A percentile compares a stretch with the other conserved stretches of the same genome.
phyloP scores from a whole-genome alignment of 345 rosid genomes.

The Linum trigynum region DNA sequence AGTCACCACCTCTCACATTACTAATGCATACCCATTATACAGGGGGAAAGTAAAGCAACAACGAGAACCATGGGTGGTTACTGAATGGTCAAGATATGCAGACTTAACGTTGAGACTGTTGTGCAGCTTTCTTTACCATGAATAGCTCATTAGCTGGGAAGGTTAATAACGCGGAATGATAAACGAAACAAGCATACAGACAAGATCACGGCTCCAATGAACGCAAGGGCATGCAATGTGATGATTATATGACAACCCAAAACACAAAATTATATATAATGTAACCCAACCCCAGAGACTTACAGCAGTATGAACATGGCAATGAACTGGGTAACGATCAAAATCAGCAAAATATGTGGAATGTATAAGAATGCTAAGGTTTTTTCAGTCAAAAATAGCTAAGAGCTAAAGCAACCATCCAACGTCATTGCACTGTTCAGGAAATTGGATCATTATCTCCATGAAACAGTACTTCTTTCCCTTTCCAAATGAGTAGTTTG shows the following conservation, averaged over 20 bases:
- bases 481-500: not conserved
- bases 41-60: too few species aligned
- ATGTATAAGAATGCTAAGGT: not conserved
- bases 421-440: not conserved
- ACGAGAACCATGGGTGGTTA: too few species aligned
- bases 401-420: not conserved
- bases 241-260: too few species aligned
- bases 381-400: not conserved
- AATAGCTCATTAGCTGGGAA: too few species aligned
- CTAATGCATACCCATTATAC: not conserved
- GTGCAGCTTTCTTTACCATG: too few species aligned
- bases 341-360: not conserved
- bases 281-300: not conserved
- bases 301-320: not conserved
- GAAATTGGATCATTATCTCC: not conserved
- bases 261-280: too few species aligned
- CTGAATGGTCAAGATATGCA: too few species aligned
- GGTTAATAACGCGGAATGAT: too few species aligned
- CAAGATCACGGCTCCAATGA: too few species aligned
- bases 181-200: too few species aligned
- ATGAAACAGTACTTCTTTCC: not conserved
- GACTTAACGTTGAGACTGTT: too few species aligned
- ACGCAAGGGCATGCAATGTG: too few species aligned
- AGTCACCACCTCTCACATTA: not conserved
- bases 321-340: not conserved